Evolutionary conservation across 345 rosid species (phyloP), one percentile per base, ranked within the genome.

Genomic region (Physaria fendleri): DNA sequence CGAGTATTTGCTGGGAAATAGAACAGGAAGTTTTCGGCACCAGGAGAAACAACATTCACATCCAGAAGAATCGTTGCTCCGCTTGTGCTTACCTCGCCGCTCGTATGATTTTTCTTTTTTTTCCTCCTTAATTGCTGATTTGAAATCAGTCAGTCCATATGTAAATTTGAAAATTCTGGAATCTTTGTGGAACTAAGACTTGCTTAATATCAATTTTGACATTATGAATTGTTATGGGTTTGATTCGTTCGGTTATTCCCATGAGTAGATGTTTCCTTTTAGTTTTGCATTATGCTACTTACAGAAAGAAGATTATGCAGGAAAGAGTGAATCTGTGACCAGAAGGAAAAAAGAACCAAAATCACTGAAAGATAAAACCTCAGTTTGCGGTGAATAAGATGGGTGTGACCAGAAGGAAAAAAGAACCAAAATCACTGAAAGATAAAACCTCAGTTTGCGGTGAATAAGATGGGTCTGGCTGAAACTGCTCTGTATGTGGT

Each of bases 41-140:
- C 87, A 76, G 98, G 55, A 88, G 98, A 77, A 92, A 92, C 87
- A 92, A 92, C 87, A 86, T 93, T 41, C 98, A 92, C 82, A 88
- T 93, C 57, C 97, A 93, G 79, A 93, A 93, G 87, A 89, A 97
- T 66, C 97, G 97, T 1, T 93, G 97, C 76, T 30, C 88, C 2
- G 97, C 90, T 30, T 93, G 99, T 54, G 99, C 77, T 24, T 89
- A 73, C 79, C 99, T 97, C 0, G 95, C 95, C n/a, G 97, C 99
- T 29, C 99, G 99, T 93, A 81, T 53, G 82, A 3, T 0, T 27
- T 27, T 23, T 21, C 39, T 29, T 22, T 38, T 17, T 29, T 28
- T n/a, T n/a, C n/a, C 34, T n/a, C n/a, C n/a, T n/a, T n/a, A n/a
- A n/a, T n/a, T n/a, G n/a, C n/a, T n/a, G n/a, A n/a, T n/a, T n/a